Percentiles rank a stretch among this genome's conserved stretches.
Evolutionary conservation across 2,329 filamentous ascomycete species (phyloP).

Genomic region (Colletotrichum tabaci): DNA sequence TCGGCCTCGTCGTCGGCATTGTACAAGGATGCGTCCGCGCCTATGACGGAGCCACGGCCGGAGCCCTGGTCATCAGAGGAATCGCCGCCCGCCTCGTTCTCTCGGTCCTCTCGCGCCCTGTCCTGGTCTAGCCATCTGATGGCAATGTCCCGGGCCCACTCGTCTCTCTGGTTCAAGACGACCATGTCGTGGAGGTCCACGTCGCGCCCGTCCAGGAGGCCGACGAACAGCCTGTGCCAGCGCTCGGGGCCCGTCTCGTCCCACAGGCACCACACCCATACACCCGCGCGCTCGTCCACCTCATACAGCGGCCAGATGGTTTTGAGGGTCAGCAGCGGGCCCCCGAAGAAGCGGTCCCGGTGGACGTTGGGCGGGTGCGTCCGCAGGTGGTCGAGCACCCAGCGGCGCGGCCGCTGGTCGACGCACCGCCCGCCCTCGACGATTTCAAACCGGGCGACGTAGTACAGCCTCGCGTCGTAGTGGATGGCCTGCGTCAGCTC

Average conservation of each 20-base stretch:
- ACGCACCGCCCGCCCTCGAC: neutral
- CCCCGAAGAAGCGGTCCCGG: neutral
- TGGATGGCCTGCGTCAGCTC: neutral
- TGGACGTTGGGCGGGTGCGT: neutral
- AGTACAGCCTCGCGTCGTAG: constrained; percentile 13
- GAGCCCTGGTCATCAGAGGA: neutral
- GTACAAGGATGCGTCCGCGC: neutral
- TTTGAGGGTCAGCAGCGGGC: neutral
- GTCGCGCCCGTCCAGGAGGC: neutral
- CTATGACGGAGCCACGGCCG: neutral
- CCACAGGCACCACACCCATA: neutral
- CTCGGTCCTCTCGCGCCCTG: neutral
- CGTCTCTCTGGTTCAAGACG: neutral
- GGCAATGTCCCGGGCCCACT: neutral
- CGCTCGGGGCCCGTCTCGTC: neutral
- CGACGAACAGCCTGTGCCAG: neutral
- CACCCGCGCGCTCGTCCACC: neutral
- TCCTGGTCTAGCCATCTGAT: neutral
- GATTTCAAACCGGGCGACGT: neutral
- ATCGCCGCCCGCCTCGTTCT: neutral
- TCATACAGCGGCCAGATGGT: neutral
- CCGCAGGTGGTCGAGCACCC: neutral
- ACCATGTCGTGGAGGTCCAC: neutral
- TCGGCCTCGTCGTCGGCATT: neutral
- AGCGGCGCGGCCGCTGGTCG: neutral